These are phyloP conservation scores for Phanerodontia chrysosporium DNA, from an alignment of 768 basidiomycete species.

Conservation along the genomic window DNA sequence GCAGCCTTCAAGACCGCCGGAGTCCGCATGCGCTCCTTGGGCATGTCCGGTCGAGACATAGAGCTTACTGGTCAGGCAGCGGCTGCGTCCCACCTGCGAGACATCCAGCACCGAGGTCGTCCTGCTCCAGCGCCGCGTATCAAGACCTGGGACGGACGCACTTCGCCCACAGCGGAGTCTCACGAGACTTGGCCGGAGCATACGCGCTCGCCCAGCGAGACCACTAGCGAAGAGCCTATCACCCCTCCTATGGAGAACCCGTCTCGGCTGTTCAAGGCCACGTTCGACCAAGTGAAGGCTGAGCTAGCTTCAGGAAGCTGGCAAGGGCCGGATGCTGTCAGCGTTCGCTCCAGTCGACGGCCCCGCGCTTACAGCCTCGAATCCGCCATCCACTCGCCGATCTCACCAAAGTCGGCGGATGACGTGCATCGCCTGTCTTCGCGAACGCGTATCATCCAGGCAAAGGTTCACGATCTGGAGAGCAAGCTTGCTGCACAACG, in stretches of 20 bases:
- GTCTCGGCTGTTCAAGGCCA: constrained; percentile 66
- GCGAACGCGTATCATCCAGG: constrained; percentile 53
- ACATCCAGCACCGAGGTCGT: constrained; percentile 42
- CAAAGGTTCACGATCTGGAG: constrained; percentile 65
- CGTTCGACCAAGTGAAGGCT: constrained; percentile 84
- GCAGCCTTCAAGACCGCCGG: constrained; percentile 85
- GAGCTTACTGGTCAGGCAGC: constrained; percentile 82
- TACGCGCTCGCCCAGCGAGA: constrained; percentile 7
- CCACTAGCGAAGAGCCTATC: constrained; percentile 34
- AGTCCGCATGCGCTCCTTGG: constrained; percentile 72
- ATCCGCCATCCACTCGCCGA: constrained; percentile 18
- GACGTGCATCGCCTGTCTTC: constrained; percentile 34
- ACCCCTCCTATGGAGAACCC: constrained; percentile 56
- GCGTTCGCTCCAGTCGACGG: constrained; percentile 20
- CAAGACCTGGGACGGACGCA: constrained; percentile 35
- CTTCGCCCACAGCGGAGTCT: not conserved
- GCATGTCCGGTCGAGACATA: constrained; percentile 65
- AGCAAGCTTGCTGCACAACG: constrained; percentile 48
- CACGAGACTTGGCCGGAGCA: not conserved
- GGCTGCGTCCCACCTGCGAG: constrained; percentile 77
- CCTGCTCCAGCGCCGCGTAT: constrained; percentile 19
- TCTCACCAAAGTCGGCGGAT: constrained; percentile 13
- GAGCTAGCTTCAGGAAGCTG: constrained; percentile 59
- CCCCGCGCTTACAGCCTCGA: constrained; percentile 32
- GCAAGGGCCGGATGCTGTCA: constrained; percentile 28